Evolutionary conservation across 805 yeast genomes (phyloP).

Genomic region (Yarrowia yakushimensis): DNA sequence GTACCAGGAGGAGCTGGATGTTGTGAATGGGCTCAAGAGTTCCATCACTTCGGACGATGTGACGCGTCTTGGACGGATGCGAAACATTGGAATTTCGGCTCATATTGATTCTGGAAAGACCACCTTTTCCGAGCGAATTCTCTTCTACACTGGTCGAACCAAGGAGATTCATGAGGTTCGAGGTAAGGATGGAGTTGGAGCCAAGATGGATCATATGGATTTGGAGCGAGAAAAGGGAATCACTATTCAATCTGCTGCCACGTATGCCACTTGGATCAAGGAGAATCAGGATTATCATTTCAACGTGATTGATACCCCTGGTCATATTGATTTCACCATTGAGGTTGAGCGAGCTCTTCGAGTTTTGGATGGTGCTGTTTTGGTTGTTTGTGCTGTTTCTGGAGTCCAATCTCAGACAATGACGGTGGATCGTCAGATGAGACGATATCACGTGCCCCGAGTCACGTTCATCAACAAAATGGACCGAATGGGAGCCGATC

Average conservation of each 20-base stretch:
- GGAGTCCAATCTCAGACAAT: constrained; percentile 99
- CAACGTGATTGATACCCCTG: constrained; percentile 97
- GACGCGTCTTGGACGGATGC: constrained; percentile 54
- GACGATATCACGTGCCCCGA: constrained; percentile 95
- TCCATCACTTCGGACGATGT: constrained; percentile 37
- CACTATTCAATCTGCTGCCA: constrained; percentile 98
- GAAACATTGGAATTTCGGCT: constrained; percentile 97
- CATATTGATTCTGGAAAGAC: constrained; percentile 98
- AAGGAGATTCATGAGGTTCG: constrained; percentile 94
- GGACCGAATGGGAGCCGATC: constrained; percentile 99
- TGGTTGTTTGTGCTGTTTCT: constrained; percentile 96
- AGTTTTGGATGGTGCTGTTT: constrained; percentile 96
- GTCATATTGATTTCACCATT: constrained; percentile 97
- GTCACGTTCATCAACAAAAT: constrained; percentile 94
- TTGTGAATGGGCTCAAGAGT: constrained; percentile 16
- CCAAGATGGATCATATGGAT: constrained; percentile 99
- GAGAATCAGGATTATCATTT: constrained; percentile 62
- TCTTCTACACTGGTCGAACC: constrained; percentile 94
- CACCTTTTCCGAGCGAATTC: constrained; percentile 94
- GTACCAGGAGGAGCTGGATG: constrained; percentile 22
- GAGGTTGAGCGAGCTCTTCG: constrained; percentile 98
- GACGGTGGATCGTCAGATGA: constrained; percentile 98
- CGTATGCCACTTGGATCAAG: constrained; percentile 89
- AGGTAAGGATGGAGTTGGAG: constrained; percentile 97
- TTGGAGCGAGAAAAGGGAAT: constrained; percentile 98